phyloP scores from a whole-genome alignment of 805 yeast genomes.

The Nakazawaea populi region DNA sequence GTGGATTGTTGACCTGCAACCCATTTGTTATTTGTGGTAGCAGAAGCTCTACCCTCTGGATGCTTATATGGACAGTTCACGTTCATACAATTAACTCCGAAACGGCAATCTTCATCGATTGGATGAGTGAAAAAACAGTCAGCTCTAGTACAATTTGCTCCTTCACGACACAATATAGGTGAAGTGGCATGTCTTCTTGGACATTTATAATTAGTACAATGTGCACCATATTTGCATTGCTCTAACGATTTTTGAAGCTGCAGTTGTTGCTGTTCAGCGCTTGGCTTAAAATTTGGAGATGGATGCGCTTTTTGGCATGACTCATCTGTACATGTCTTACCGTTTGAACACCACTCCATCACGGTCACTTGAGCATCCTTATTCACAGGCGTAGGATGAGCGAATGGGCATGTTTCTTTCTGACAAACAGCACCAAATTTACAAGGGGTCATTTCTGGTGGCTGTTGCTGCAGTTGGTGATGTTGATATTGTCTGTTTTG shows the following conservation, averaged over 20 bases:
- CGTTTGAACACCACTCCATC: constrained; percentile 72
- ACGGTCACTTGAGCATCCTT: constrained; percentile 62
- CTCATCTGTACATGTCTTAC: constrained; percentile 56
- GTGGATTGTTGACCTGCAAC: constrained; percentile 31
- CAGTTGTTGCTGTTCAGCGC: constrained; percentile 15
- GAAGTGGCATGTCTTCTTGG: constrained; percentile 81
- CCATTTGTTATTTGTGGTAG: constrained; percentile 21
- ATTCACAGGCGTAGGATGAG: constrained; percentile 88
- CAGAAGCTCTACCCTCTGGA: constrained; percentile 61
- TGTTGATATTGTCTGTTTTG: constrained; percentile 24
- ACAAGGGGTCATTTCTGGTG: constrained; percentile 37
- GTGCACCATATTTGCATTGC: constrained; percentile 74
- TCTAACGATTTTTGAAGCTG: constrained; percentile 54
- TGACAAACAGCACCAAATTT: constrained; percentile 73
- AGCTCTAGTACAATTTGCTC: constrained; percentile 67
- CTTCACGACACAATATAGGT: constrained; percentile 73
- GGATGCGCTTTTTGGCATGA: constrained; percentile 77
- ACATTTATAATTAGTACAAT: constrained; percentile 75
- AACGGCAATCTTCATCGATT: constrained; percentile 71
- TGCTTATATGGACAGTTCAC: constrained; percentile 68
- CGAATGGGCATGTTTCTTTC: constrained; percentile 78
- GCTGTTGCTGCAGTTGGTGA: constrained; percentile 28
- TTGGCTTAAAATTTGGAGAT: constrained; percentile 49
- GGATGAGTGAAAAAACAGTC: constrained; percentile 87
- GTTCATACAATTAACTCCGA: constrained; percentile 71